A percentile compares a stretch with the other conserved stretches of the same genome.
Conservation (phyloP, 306 rosid genomes). For the Gastrolobium villosum region DNA sequence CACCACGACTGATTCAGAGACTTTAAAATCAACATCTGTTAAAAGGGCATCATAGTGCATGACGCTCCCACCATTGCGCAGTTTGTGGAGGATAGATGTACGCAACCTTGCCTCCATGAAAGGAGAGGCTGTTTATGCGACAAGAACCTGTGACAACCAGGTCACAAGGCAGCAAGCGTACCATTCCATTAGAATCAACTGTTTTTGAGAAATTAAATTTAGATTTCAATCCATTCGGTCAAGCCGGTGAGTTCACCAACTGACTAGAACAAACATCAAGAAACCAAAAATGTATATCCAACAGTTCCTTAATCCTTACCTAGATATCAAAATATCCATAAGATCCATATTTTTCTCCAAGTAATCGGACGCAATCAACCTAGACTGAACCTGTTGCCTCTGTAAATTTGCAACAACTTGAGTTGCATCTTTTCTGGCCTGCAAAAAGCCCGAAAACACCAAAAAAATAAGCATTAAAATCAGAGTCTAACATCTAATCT, state of each 20-base stretch:
- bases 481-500: neutral
- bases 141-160: neutral
- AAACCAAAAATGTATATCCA: neutral
- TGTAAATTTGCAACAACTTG: slow-evolving; percentile 95
- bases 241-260: neutral
- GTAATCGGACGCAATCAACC: slow-evolving; percentile 88
- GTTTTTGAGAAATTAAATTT: neutral
- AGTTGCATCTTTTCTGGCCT: slow-evolving; percentile 95
- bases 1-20: neutral
- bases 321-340: slow-evolving; percentile 73
- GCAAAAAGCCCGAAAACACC: slow-evolving; percentile 39
- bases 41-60: neutral
- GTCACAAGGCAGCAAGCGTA: neutral
- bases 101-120: neutral
- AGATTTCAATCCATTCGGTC: slow-evolving; percentile 16
- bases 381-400: slow-evolving; percentile 89
- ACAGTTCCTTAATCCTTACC: slow-evolving; percentile 58
- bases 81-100: neutral
- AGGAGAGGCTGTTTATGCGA: neutral
- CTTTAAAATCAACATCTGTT: neutral
- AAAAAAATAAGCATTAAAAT: neutral
- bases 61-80: neutral
- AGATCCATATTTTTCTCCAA: slow-evolving; percentile 84
- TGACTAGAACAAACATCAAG: neutral
- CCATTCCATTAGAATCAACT: neutral